Conservation (phyloP, 2,329 filamentous ascomycete genomes). For the Fusarium euwallaceae region DNA sequence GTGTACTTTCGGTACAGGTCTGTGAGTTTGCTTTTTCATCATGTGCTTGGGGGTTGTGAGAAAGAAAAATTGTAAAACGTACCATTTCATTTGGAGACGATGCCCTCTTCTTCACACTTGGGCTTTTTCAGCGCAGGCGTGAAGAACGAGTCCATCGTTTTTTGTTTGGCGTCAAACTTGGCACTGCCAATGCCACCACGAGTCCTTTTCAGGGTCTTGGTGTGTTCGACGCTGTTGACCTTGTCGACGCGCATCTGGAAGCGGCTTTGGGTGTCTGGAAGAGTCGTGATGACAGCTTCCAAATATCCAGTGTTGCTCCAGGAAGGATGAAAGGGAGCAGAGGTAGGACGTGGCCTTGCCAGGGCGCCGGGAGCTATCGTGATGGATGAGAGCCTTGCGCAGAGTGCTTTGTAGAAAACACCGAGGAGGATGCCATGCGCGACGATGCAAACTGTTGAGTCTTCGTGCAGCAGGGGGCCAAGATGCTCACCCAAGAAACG, state of each 20-base stretch:
- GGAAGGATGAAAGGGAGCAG: slow-evolving; percentile 42
- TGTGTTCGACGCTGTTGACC: slow-evolving; percentile 79
- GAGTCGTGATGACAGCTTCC: slow-evolving; percentile 47
- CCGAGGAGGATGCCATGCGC: slow-evolving; percentile 87
- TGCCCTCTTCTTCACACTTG: slow-evolving; percentile 42
- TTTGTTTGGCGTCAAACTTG: slow-evolving; percentile 80
- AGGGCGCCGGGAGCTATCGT: slow-evolving; percentile 34
- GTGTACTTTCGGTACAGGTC: slow-evolving; percentile 81
- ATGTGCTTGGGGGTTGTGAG: slow-evolving; percentile 55
- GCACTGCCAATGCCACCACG: slow-evolving; percentile 86
- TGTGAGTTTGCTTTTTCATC: slow-evolving; percentile 82
- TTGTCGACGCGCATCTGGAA: slow-evolving; percentile 63
- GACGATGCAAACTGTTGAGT: slow-evolving; percentile 63
- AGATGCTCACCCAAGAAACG: slow-evolving; percentile 76
- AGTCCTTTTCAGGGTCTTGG: slow-evolving; percentile 81
- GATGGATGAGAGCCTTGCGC: slow-evolving; percentile 61
- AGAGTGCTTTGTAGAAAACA: slow-evolving; percentile 74
- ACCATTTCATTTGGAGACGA: slow-evolving; percentile 52
- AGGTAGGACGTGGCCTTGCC: slow-evolving; percentile 21
- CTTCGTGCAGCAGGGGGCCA: slow-evolving; percentile 59
- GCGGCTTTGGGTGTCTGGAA: neutral
- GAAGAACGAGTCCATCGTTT: slow-evolving; percentile 83
- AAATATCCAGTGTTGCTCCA: slow-evolving; percentile 69
- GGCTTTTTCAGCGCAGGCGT: slow-evolving; percentile 55
- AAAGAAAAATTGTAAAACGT: slow-evolving; percentile 47